Evolutionary conservation across 805 yeast species (phyloP), one percentile per base, ranked within the genome.

Genomic region (Candida quercuum): DNA sequence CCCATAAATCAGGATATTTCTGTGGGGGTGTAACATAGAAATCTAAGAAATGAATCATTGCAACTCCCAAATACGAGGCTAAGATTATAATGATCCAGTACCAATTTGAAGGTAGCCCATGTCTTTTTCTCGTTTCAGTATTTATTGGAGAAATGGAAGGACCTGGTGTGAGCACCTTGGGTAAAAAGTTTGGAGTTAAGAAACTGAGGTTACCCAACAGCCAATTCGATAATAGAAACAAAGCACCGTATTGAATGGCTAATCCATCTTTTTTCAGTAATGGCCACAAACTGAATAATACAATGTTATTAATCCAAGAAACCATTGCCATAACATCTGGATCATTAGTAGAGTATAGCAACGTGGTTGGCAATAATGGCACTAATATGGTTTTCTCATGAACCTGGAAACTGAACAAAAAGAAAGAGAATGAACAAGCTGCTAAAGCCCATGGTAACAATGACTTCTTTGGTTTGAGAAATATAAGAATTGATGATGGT

Each of bases 301-400:
- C 84, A 11, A 87, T 71, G 55, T 91, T 93, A 49, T 80, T 80
- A 43, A 91, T 76, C 97, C 98, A 93, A 37, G 80, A 78, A 2
- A 86, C 76, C 64, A 86, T 74, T 3, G 91, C 77, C n/a, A 78
- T 69, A 15, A 77, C 74, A 43, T 76, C 68, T 31, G 78, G 66
- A 40, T 76, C 76, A 26, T 76, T 74, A 8, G 71, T 64, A 3
- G 67, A 61, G 43, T 64, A 65, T 7, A 89, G 61, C 38, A 93
- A 63, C 0, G 93, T 77, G 10, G 87, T 75, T 5, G 98, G 98
- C 49, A 93, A 56, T 46, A 93, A 68, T 1, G 99, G 98, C 3
- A 93, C 73, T 41, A 93, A 63, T 13, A 93, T 89, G 0, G 93
- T 76, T 62, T 93, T 93, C 61, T 93, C 98, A 57, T 93, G 99